Base-by-base conservation (phyloP, 2,329 filamentous ascomycete genomes). In the Microcyclospora pomicola region DNA sequence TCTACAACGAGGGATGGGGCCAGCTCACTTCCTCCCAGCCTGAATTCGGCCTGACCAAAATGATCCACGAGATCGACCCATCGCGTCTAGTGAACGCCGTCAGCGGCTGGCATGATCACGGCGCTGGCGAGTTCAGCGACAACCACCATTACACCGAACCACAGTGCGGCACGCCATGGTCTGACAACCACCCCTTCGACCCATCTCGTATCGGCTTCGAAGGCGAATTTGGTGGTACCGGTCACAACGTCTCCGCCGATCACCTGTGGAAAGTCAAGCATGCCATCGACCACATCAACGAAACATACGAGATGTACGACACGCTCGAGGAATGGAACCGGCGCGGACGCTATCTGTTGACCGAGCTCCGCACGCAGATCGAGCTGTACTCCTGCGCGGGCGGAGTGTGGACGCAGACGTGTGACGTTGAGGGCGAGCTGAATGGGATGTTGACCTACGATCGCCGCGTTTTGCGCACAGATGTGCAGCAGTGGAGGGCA, bases 1-100 rank as follows among this genome's bases (percentile, higher is more conserved):
- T 82, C 47, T 82, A 81, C 57, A 82, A 82, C 50, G 78, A 82
- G 53, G 77, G 76, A 32, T 82, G 78, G 78, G 77, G 74, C 2
- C 78, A 82, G 49, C 58, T 71, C 2, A 63, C 52, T 2, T 64
- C 63, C 6, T 67, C 65, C 45, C 53, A 54, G 19, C 73, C 75
- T 0, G 78, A 82, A 44, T 67, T 68, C 11, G 59, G 53, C 5
- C 59, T 83, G 10, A 72, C 74, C 0, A 62, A 71, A 1, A 53
- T 68, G 0, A 67, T 82, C 2, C 66, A 64, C 33, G 46, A 61
- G 1, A 55, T 80, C 2, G 80, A 84, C 48, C 71, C 77, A 0
- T 77, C 75, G 0, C 63, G 80, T 15, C 64, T 83, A 6, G 62
- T 84, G 30, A 67, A 80, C 53, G 63, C 76, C 1, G 72, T 69